Evolutionary conservation across 2,329 filamentous ascomycete species (phyloP).

Genomic region (Aspergillus sp.): DNA sequence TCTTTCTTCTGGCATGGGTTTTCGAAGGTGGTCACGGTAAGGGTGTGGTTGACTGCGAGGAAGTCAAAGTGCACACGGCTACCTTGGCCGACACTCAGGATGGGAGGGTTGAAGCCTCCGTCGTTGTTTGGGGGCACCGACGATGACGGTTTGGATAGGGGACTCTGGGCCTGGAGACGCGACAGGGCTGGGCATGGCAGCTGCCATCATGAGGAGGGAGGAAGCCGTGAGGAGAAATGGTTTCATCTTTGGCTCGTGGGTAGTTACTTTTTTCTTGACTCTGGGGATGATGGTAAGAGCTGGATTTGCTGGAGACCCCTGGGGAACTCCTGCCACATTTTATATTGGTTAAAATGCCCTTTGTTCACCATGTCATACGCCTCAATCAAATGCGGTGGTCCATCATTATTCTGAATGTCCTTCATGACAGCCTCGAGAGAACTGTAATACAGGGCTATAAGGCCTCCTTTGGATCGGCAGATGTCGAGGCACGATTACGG

Average conservation of each 20-base stretch:
- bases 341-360: too few species aligned
- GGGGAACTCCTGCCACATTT: too few species aligned
- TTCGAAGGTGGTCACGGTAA: neutral
- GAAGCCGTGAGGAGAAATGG: neutral
- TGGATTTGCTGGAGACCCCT: neutral
- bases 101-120: neutral
- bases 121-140: neutral
- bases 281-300: too few species aligned
- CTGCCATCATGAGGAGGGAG: neutral
- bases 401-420: neutral
- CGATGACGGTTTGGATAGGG: neutral
- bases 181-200: neutral
- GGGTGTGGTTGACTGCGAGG: neutral
- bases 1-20: neutral
- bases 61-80: slow-evolving; percentile 1
- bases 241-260: neutral
- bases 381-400: neutral
- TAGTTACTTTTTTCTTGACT: neutral
- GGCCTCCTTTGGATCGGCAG: neutral
- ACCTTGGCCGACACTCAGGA: neutral
- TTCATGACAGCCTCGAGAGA: too few species aligned
- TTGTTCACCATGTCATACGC: too few species aligned
- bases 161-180: neutral
- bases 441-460: neutral
- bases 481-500: neutral